Conservation (phyloP, 495 filamentous ascomycete genomes). For the Saxophila tyrrhenica region DNA sequence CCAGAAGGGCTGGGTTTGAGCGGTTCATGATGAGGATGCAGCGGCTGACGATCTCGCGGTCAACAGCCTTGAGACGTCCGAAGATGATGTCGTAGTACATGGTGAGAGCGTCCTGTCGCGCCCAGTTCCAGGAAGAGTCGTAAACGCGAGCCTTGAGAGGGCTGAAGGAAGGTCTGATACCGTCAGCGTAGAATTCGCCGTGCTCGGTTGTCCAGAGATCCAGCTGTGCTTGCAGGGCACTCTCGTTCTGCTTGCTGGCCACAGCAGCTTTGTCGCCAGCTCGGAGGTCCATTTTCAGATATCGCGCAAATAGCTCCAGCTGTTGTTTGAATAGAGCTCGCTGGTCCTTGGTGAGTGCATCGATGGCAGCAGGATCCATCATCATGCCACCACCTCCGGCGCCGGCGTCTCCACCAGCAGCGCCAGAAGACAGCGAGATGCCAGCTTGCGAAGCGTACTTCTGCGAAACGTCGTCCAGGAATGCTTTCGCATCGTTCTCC, state of each 20-base stretch:
- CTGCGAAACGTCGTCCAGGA: slow-evolving; percentile 71
- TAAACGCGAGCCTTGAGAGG: slow-evolving; percentile 89
- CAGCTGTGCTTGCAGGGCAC: slow-evolving; percentile 78
- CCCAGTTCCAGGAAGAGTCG: slow-evolving; percentile 99
- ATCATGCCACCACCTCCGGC: slow-evolving; percentile 76
- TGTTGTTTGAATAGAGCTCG: slow-evolving; percentile 93
- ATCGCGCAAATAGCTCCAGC: slow-evolving; percentile 84
- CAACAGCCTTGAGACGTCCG: slow-evolving; percentile 79
- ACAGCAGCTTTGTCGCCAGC: slow-evolving; percentile 89
- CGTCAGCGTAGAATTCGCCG: slow-evolving; percentile 87
- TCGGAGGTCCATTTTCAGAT: slow-evolving; percentile 91
- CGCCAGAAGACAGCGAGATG: slow-evolving; percentile 68
- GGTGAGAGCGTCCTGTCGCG: slow-evolving; percentile 85
- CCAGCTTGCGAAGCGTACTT: slow-evolving; percentile 83
- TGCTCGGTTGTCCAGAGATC: slow-evolving; percentile 94
- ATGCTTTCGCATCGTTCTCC: slow-evolving; percentile 83
- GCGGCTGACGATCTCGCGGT: slow-evolving; percentile 94
- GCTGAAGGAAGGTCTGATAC: slow-evolving; percentile 90
- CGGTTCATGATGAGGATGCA: slow-evolving; percentile 99
- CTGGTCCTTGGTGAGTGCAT: slow-evolving; percentile 95
- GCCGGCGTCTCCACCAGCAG: slow-evolving; percentile 63
- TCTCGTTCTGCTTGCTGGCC: slow-evolving; percentile 68
- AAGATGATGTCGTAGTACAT: slow-evolving; percentile 99
- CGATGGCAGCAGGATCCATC: slow-evolving; percentile 97
- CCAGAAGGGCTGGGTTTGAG: slow-evolving; percentile 84